A percentile compares a stretch with the other conserved stretches of the same genome.
Conservation (phyloP, 2,329 filamentous ascomycete genomes). For the Aspergillus brunneoviolaceus region DNA sequence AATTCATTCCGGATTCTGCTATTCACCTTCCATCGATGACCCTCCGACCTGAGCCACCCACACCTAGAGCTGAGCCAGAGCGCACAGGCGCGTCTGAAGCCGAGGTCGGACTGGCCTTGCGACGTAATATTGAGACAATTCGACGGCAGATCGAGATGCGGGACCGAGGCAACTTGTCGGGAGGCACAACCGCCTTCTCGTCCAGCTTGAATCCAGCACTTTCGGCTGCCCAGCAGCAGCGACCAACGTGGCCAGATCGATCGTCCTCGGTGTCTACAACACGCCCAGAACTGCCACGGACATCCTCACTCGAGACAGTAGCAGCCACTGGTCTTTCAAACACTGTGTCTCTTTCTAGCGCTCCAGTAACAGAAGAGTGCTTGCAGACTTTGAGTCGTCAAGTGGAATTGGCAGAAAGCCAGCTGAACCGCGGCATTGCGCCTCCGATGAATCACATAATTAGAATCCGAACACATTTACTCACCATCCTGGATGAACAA, state of each 20-base stretch:
- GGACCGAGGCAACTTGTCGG: slow-evolving; percentile 8
- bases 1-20: neutral
- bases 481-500: slow-evolving; percentile 34
- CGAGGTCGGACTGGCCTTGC: slow-evolving; percentile 22
- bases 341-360: neutral
- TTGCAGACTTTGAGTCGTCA: slow-evolving; percentile 23
- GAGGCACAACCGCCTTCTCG: slow-evolving; percentile 3
- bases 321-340: neutral
- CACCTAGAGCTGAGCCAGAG: slow-evolving; percentile 14
- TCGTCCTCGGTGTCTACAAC: neutral
- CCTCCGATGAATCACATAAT: slow-evolving; percentile 35
- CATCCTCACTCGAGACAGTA: slow-evolving; percentile 3
- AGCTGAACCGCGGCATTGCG: slow-evolving; percentile 27
- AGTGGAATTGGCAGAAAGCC: slow-evolving; percentile 29
- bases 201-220: neutral
- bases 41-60: slow-evolving; percentile 5
- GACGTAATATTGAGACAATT: slow-evolving; percentile 23
- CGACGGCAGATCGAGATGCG: slow-evolving; percentile 24
- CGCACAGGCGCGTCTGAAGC: slow-evolving; percentile 13
- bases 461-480: slow-evolving; percentile 30
- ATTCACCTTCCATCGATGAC: neutral
- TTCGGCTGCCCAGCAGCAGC: slow-evolving; percentile 2
- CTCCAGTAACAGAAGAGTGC: slow-evolving; percentile 12
- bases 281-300: slow-evolving; percentile 1
- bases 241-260: slow-evolving; percentile 8